Base-by-base conservation (phyloP, 75 land plant genomes). In the Sequoiadendron giganteum region DNA sequence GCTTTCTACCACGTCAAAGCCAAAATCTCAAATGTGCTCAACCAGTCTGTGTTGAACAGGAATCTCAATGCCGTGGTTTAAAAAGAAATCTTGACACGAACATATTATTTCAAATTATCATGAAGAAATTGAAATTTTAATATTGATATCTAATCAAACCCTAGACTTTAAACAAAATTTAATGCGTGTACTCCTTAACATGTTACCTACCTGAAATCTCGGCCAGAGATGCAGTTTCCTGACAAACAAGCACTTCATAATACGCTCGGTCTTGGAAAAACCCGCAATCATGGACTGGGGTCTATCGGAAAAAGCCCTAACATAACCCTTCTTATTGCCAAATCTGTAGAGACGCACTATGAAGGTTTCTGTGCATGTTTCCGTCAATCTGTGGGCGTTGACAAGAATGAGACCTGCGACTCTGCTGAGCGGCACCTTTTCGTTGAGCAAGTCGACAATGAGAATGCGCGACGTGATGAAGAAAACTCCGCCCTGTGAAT, bases 351-450 rank as follows among this genome's bases (percentile, higher is more conserved):
- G 88, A 65, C 99, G 79, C 10, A 94, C 96, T 39, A 94, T 94
- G 87, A 98, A 97, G 6, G 99, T 94, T 85, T 98, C 99, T 14
- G 99, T 91, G 76, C 94, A 97, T 11, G 97, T 91, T 47, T 98
- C 99, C 34, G 97, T 87, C 49, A 98, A 86, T 28, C 92, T 86
- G 83, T 98, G 99, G 54, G 96, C 93, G 40, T 94, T 94, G 90
- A 93, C 91, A 68, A 98, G 85, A 40, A 98, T n/a, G 42, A 98
- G 58, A 1, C 97, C 98, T 43, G 94, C 89, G 61, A 98, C 86
- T 38, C 13, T 16, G 28, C 89, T 42, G 13, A 93, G 87, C 1
- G 97, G 97, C 3, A 95, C 87, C 85, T 90, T 90, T 72, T 87
- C 89, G 49, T 94, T 93, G 85, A 97, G 92, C 48, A 97, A 86